Evolutionary conservation across 768 basidiomycete genomes (phyloP).

Genomic region (Podaxis sp.): DNA sequence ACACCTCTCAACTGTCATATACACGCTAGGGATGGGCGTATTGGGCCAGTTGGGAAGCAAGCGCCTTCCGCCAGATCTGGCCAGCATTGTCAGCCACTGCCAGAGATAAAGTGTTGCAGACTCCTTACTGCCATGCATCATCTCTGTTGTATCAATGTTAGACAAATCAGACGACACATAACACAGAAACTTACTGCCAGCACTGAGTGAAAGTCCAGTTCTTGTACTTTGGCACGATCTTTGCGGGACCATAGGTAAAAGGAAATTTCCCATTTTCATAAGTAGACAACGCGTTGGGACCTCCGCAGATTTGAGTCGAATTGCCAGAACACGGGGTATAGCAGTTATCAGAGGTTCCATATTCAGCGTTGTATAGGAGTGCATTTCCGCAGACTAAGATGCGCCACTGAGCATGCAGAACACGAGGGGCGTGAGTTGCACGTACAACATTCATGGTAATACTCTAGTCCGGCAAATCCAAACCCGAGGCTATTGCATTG

Average conservation of each 20-base stretch:
- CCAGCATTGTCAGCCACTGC: neutral
- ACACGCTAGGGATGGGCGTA: constrained; percentile 15
- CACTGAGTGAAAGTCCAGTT: constrained; percentile 19
- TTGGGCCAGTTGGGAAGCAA: constrained; percentile 17
- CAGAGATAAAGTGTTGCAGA: neutral
- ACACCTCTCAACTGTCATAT: constrained; percentile 23
- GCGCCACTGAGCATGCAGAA: neutral
- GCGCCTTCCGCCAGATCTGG: constrained; percentile 5
- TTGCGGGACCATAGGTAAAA: constrained; percentile 19
- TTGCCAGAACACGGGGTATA: constrained; percentile 20
- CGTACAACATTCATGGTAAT: constrained; percentile 24
- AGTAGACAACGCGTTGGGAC: constrained; percentile 20
- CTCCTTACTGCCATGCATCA: constrained; percentile 15
- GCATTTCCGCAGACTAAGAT: constrained; percentile 22
- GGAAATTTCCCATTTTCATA: constrained; percentile 20
- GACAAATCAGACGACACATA: neutral
- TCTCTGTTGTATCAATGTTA: constrained; percentile 6
- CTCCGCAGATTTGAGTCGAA: constrained; percentile 21
- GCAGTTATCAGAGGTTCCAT: constrained; percentile 17
- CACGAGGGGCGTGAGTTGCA: neutral
- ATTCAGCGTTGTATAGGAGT: constrained; percentile 18
- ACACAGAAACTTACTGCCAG: constrained; percentile 15
- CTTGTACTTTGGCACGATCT: constrained; percentile 12
- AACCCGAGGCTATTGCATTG: constrained; percentile 17
- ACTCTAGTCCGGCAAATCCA: constrained; percentile 22